A percentile compares a stretch with the other conserved stretches of the same genome.
These are phyloP conservation scores for Tetrapisispora pingtungensis DNA, from an alignment of 805 yeast genomes.

Conservation along the genomic window DNA sequence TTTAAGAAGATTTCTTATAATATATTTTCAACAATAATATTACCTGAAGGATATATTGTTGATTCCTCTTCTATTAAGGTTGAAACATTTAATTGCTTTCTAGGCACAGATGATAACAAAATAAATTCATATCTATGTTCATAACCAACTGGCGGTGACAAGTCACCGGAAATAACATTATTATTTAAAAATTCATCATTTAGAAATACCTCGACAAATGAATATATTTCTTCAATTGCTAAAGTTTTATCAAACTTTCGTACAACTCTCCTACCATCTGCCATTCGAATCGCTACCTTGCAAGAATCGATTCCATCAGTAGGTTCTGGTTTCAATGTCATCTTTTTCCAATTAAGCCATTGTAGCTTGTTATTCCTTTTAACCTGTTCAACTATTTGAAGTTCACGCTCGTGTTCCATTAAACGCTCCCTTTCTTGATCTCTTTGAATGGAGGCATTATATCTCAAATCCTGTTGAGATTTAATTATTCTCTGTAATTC, in stretches of 20 bases:
- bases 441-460: slow-evolving; percentile 53
- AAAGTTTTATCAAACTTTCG: slow-evolving; percentile 38
- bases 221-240: slow-evolving; percentile 55
- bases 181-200: slow-evolving; percentile 18
- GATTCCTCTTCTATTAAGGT: slow-evolving; percentile 34
- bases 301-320: slow-evolving; percentile 32
- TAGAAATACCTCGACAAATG: slow-evolving; percentile 50
- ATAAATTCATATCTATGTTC: slow-evolving; percentile 40
- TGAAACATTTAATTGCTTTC: slow-evolving; percentile 34
- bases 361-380: slow-evolving; percentile 21
- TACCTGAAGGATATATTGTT: slow-evolving; percentile 55
- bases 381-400: slow-evolving; percentile 10
- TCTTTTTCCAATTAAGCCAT: slow-evolving; percentile 44
- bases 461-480: slow-evolving; percentile 69
- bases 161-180: slow-evolving; percentile 6
- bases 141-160: slow-evolving; percentile 23
- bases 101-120: slow-evolving; percentile 48
- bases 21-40: slow-evolving; percentile 40
- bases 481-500: slow-evolving; percentile 49
- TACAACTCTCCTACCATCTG: slow-evolving; percentile 49
- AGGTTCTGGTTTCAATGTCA: slow-evolving; percentile 26
- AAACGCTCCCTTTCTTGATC: slow-evolving; percentile 46
- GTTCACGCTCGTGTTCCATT: slow-evolving; percentile 11
- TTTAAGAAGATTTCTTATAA: too few relatives aligned
- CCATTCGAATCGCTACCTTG: slow-evolving; percentile 60